A percentile compares a stretch with the other conserved stretches of the same genome.
Conservation (phyloP, 192 early-diverging fungal species). For the Coemansia sp. region DNA sequence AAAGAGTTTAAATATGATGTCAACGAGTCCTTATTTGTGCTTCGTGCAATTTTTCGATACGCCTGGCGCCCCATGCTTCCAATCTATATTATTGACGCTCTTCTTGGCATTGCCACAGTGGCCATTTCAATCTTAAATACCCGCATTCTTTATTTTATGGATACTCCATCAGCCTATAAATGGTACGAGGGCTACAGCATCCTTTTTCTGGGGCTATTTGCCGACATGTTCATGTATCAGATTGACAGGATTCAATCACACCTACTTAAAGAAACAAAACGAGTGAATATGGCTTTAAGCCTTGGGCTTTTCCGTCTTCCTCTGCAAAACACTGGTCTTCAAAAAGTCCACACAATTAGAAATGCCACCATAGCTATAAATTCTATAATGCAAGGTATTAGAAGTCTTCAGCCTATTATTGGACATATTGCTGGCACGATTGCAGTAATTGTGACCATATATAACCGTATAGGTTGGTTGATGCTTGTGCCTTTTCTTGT, state of each 20-base stretch:
- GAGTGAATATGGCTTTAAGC: conserved; percentile 5
- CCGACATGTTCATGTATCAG: not conserved
- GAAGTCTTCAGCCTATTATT: not conserved
- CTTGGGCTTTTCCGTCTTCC: conserved; percentile 31
- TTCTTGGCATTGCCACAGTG: conserved; percentile 11
- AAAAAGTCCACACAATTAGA: not conserved
- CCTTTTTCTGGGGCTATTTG: not conserved
- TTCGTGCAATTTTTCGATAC: conserved; percentile 29
- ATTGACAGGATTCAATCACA: not conserved
- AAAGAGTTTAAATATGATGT: conserved; percentile 25
- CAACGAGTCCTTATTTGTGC: conserved; percentile 28
- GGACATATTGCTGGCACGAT: not conserved
- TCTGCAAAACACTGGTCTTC: conserved; percentile 7
- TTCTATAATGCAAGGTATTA: conserved; percentile 1
- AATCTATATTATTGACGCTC: conserved; percentile 13
- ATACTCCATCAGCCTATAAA: conserved; percentile 4
- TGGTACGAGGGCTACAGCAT: conserved; percentile 17
- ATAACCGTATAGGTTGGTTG: conserved; percentile 15
- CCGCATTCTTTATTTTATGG: conserved; percentile 18
- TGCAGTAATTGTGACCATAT: conserved; percentile 11
- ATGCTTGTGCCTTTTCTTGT: conserved; percentile 7
- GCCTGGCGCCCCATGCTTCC: conserved; percentile 31
- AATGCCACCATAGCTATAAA: not conserved
- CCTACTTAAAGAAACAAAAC: not conserved
- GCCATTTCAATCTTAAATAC: not conserved